A percentile compares a stretch with the other conserved stretches of the same genome.
Conservation (phyloP, 1,139 yeast species). For the Arxiozyma slooffiae region DNA sequence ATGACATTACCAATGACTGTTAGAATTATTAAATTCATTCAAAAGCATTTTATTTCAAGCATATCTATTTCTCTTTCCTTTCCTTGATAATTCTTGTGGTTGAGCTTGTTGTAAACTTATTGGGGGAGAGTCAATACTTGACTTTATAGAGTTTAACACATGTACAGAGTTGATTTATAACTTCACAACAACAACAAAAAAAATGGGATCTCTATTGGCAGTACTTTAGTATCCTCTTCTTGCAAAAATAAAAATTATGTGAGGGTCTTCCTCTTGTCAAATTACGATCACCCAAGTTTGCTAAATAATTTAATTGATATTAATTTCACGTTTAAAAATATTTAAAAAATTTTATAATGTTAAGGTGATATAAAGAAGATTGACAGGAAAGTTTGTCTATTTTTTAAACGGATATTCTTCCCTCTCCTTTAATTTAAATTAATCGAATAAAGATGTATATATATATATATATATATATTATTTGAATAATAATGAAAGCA, state of each 20-base stretch:
- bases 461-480: too few species aligned
- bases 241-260: constrained; percentile 26
- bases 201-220: constrained; percentile 22
- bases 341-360: too few species aligned
- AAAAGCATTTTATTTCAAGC: not conserved
- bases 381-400: too few species aligned
- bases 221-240: constrained; percentile 26
- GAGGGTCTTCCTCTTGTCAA: constrained; percentile 22
- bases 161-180: constrained; percentile 9
- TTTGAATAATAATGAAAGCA: too few species aligned
- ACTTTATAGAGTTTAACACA: not conserved
- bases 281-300: too few species aligned
- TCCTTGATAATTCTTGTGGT: not conserved
- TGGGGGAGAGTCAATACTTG: not conserved
- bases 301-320: too few species aligned
- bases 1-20: not conserved
- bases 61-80: not conserved
- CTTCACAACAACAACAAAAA: constrained; percentile 20
- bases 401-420: too few species aligned
- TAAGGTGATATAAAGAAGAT: too few species aligned
- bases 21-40: not conserved
- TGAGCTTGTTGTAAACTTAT: not conserved
- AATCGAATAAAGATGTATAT: too few species aligned
- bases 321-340: too few species aligned
- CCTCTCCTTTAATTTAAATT: too few species aligned